Evolutionary conservation across 2,329 filamentous ascomycete genomes (phyloP).

Genomic region (Diaporthe sp.): DNA sequence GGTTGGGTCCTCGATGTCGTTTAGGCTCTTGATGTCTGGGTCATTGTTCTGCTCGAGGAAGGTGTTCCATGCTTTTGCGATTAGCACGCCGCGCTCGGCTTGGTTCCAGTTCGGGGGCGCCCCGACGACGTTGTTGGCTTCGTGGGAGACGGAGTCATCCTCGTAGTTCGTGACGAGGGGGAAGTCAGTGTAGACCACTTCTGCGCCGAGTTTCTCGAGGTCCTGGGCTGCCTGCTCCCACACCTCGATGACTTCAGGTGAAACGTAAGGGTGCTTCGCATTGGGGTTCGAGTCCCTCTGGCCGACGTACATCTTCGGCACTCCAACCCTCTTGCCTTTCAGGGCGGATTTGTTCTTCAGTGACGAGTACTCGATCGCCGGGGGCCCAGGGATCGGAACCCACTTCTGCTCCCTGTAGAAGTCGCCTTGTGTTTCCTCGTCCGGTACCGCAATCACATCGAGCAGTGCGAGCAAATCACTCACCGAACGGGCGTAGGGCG

Average conservation of each 20-base stretch:
- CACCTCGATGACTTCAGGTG: constrained; percentile 39
- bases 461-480: constrained; percentile 61
- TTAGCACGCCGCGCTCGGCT: background rate
- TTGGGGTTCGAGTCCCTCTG: constrained; percentile 39
- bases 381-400: constrained; percentile 41
- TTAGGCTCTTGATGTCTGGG: constrained; percentile 48
- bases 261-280: constrained; percentile 36
- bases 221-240: constrained; percentile 46
- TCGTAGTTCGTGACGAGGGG: constrained; percentile 58
- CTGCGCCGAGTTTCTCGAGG: constrained; percentile 53
- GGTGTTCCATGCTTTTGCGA: constrained; percentile 61
- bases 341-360: constrained; percentile 48
- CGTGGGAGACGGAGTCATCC: constrained; percentile 53
- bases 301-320: constrained; percentile 63
- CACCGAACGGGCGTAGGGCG: constrained; percentile 51
- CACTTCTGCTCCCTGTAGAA: constrained; percentile 65
- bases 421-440: constrained; percentile 54
- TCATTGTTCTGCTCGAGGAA: constrained; percentile 57
- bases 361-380: constrained; percentile 49
- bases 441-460: constrained; percentile 56
- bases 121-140: constrained; percentile 56
- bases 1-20: constrained; percentile 48
- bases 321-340: constrained; percentile 56
- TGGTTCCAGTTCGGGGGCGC: constrained; percentile 46
- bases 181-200: constrained; percentile 55